phyloP scores from a whole-genome alignment of 306 rosid species.

The Oxytropis ochrocephala region DNA sequence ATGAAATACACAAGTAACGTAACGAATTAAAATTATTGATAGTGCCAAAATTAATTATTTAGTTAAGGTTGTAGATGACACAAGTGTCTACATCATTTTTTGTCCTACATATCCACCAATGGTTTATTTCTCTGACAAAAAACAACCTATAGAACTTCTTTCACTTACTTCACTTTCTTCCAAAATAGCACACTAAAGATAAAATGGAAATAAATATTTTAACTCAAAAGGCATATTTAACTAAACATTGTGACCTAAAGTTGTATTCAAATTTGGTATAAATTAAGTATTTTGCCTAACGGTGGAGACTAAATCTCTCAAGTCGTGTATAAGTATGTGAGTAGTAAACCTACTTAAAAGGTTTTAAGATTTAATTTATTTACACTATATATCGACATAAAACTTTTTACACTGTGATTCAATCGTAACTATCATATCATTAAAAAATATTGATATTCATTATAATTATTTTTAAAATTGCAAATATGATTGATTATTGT shows the following conservation, averaged over 20 bases:
- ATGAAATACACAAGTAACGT: neutral
- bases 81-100: slow-evolving; percentile 1
- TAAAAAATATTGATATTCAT: too few species aligned
- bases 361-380: too few species aligned
- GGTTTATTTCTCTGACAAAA: neutral
- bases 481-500: too few species aligned
- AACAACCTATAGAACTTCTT: neutral
- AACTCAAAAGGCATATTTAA: neutral
- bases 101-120: neutral
- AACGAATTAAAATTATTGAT: neutral
- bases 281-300: too few species aligned
- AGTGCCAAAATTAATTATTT: neutral
- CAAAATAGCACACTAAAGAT: neutral
- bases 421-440: too few species aligned
- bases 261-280: too few species aligned
- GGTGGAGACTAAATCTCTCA: too few species aligned
- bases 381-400: too few species aligned
- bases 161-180: neutral
- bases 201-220: neutral
- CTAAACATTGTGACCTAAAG: neutral
- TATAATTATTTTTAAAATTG: too few species aligned
- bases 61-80: neutral
- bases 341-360: too few species aligned
- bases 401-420: too few species aligned
- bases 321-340: too few species aligned